Evolutionary conservation across 257 asterid species (phyloP).

Genomic region (Ophiorrhiza pumila): DNA sequence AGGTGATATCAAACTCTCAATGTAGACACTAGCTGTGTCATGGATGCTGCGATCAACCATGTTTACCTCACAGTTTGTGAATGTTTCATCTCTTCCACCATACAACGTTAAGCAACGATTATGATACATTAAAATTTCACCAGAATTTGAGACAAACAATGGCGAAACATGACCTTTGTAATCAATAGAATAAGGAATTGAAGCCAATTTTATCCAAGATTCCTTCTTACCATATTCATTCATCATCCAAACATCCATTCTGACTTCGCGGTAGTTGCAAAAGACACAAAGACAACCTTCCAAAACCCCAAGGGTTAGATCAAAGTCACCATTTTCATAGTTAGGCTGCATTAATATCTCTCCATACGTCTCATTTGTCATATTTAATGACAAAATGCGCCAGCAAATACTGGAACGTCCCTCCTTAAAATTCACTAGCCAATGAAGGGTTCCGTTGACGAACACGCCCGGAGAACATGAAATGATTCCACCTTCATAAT

Average conservation of each 20-base stretch:
- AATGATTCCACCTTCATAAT: slow-evolving; percentile 10
- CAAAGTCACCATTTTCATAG: background rate
- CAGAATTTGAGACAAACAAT: slow-evolving; percentile 26
- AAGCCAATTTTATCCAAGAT: slow-evolving; percentile 32
- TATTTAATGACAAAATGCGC: slow-evolving; percentile 4
- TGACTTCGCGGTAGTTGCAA: background rate
- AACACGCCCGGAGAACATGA: background rate
- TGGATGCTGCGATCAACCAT: background rate
- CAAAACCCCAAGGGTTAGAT: slow-evolving; percentile 13
- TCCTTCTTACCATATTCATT: slow-evolving; percentile 30
- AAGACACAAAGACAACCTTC: slow-evolving; percentile 21
- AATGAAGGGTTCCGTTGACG: background rate
- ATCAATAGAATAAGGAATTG: background rate
- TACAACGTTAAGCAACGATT: slow-evolving; percentile 10
- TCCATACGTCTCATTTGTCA: slow-evolving; percentile 9
- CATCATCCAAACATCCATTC: slow-evolving; percentile 39
- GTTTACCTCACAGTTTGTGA: slow-evolving; percentile 8
- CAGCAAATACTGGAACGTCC: background rate
- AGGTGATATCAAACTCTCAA: slow-evolving; percentile 26
- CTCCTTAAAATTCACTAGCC: slow-evolving; percentile 14
- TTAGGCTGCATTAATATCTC: slow-evolving; percentile 4
- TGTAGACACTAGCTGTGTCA: slow-evolving; percentile 18
- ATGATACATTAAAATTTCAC: slow-evolving; percentile 15
- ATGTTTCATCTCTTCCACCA: background rate
- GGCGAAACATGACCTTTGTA: background rate